A percentile compares a stretch with the other conserved stretches of the same genome.
These are phyloP conservation scores for Ophiognomonia clavigignenti-juglandacearum DNA, from an alignment of 2,329 filamentous ascomycete species.

Conservation along the genomic window DNA sequence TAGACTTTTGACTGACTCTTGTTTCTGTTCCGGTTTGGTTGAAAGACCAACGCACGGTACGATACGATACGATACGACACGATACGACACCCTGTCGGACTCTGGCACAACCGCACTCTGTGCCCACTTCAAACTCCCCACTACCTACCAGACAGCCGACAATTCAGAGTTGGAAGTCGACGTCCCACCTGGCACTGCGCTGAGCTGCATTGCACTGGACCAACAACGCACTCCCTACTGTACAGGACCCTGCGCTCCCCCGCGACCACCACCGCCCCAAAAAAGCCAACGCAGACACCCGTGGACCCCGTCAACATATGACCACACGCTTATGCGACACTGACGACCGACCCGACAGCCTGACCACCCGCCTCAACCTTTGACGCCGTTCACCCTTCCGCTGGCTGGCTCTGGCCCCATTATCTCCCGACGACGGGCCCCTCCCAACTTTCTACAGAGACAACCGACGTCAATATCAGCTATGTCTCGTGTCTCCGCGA, in stretches of 20 bases:
- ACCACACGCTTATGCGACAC: neutral
- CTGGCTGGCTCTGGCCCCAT: neutral
- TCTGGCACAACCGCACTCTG: no score
- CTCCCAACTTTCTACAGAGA: neutral
- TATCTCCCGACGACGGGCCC: conserved; percentile 2
- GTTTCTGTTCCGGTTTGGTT: no score
- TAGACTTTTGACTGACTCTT: no score
- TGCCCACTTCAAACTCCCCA: no score
- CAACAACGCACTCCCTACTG: no score
- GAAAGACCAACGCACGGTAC: no score
- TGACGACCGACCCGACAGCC: neutral
- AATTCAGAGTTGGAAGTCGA: no score
- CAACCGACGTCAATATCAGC: conserved; percentile 13
- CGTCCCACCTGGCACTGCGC: no score
- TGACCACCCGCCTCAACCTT: neutral
- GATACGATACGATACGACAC: no score
- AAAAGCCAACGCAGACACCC: neutral
- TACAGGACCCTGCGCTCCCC: neutral
- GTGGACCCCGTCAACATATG: neutral
- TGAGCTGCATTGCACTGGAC: no score
- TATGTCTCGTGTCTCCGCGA: conserved; percentile 15
- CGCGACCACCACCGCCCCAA: neutral
- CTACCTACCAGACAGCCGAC: no score
- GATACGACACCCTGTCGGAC: no score
- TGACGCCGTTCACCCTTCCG: neutral